Evolutionary conservation across 164 flowering plant genomes (phyloP), one percentile per base, ranked within the genome.

Genomic region (Kalanchoe fedtschenkoi): DNA sequence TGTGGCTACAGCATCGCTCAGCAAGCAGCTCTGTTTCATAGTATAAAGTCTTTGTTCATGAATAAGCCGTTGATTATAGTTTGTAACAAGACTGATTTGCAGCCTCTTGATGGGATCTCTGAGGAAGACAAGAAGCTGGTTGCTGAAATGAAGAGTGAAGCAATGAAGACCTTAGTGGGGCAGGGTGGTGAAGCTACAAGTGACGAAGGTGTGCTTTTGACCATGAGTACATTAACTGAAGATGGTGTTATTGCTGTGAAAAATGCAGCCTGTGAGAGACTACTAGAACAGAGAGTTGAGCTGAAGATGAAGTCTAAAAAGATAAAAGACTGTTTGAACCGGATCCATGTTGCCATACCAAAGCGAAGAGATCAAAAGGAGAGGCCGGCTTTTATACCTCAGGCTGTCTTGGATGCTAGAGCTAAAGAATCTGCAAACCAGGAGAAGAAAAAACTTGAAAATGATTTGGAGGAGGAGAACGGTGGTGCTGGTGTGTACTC

Each of bases 401-500:
- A 74, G 65, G 86, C 82, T 14, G 84, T 88, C 54, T 63, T 88
- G 72, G 95, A 88, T 66, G 83, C 81, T 37, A 80, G 53, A 69
- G 88, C 83, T 5, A 77, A 73, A 66, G 68, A 78, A 65, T 80
- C 75, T 39, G 78, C 75, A 4, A 86, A 76, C 57, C 68, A 69
- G 60, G 82, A 82, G 68, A 83, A 79, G 75, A 78, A 73, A 71
- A 81, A 82, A 67, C 84, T 89, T 33, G 97, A 91, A 68, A 89
- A 62, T 72, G 97, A 91, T 64, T 66, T 87, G 70, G 92, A 91
- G 70, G 33, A 91, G 51, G 95, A 87, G 71, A 87, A 89, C 71
- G 96, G 87, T 34, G 93, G 93, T 44, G 91, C 96, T 16, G 96
- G 96, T 73, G 97, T 91, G 1, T 88, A 88, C 79, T 85, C 97